These are phyloP conservation scores for Fusarium sp. DNA, from an alignment of 2,329 filamentous ascomycete genomes.

Conservation along the genomic window DNA sequence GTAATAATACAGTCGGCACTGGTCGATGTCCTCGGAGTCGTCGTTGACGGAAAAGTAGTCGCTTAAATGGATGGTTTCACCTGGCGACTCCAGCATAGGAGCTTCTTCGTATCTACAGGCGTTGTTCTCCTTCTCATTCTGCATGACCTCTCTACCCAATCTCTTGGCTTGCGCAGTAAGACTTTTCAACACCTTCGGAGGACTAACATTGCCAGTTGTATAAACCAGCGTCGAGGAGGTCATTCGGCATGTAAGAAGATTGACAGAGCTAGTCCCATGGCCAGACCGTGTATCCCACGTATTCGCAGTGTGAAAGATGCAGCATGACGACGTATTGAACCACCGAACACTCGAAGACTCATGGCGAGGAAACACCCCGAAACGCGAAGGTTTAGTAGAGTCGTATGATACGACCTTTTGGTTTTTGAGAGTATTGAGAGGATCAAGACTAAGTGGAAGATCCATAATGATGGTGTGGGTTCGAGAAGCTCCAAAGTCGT, in stretches of 20 bases:
- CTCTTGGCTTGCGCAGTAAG: rapidly evolving
- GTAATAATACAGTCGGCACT: slow-evolving; percentile 80
- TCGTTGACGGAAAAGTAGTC: slow-evolving; percentile 36
- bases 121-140: background rate
- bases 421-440: slow-evolving; percentile 71
- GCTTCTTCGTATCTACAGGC: slow-evolving; percentile 2
- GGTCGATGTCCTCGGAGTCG: slow-evolving; percentile 68
- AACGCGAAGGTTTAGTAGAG: slow-evolving; percentile 69
- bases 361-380: slow-evolving; percentile 77
- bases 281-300: slow-evolving; percentile 69
- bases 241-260: slow-evolving; percentile 76
- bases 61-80: rapidly evolving
- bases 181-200: slow-evolving; percentile 29
- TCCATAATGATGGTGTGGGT: slow-evolving; percentile 78
- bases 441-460: slow-evolving; percentile 75
- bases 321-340: slow-evolving; percentile 78
- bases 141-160: rapidly evolving
- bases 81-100: slow-evolving; percentile 4
- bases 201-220: slow-evolving; percentile 71
- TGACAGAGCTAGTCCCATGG: slow-evolving; percentile 57
- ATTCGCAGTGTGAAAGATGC: slow-evolving; percentile 81
- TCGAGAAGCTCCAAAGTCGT: slow-evolving; percentile 79
- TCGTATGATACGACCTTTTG: slow-evolving; percentile 72
- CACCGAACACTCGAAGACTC: slow-evolving; percentile 71
- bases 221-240: slow-evolving; percentile 77